phyloP scores from a whole-genome alignment of 352 stramenopile species.

The Plasmopara halstedii region DNA sequence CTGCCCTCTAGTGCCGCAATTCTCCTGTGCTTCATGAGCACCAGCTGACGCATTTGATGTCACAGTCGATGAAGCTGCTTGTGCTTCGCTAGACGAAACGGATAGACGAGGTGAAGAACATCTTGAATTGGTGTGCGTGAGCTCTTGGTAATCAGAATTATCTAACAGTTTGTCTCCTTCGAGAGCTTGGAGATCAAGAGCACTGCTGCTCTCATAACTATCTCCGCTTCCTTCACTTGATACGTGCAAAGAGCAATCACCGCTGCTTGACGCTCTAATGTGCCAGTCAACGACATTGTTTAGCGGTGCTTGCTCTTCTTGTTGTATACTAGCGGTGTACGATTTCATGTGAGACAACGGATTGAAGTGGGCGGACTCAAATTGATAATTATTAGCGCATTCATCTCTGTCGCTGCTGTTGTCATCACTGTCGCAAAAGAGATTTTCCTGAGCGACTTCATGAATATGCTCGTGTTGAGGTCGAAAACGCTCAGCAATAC shows the following conservation, averaged over 20 bases:
- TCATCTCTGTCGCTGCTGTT: constrained; percentile 19
- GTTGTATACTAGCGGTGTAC: constrained; percentile 23
- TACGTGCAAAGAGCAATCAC: constrained; percentile 9
- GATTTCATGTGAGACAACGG: constrained; percentile 10
- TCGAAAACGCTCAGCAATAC: constrained; percentile 6
- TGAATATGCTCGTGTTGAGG: neutral
- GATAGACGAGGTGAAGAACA: constrained; percentile 6
- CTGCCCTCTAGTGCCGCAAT: constrained; percentile 14
- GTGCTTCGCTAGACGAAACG: constrained; percentile 10
- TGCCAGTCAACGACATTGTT: constrained; percentile 12
- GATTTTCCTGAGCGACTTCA: constrained; percentile 8
- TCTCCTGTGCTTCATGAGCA: constrained; percentile 6
- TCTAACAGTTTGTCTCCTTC: constrained; percentile 19
- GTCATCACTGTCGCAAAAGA: constrained; percentile 23
- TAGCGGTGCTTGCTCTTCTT: constrained; percentile 8
- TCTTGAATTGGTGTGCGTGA: constrained; percentile 4
- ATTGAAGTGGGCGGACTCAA: constrained; percentile 18
- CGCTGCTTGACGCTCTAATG: constrained; percentile 5
- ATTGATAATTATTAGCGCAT: constrained; percentile 8
- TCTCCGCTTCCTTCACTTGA: constrained; percentile 17
- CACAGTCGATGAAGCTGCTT: constrained; percentile 11
- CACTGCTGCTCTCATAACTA: constrained; percentile 24
- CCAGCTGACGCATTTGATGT: constrained; percentile 6
- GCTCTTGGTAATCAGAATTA: constrained; percentile 8
- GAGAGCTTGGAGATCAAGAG: constrained; percentile 18